Conservation (phyloP, 2,329 filamentous ascomycete genomes). For the Dothistroma pini region DNA sequence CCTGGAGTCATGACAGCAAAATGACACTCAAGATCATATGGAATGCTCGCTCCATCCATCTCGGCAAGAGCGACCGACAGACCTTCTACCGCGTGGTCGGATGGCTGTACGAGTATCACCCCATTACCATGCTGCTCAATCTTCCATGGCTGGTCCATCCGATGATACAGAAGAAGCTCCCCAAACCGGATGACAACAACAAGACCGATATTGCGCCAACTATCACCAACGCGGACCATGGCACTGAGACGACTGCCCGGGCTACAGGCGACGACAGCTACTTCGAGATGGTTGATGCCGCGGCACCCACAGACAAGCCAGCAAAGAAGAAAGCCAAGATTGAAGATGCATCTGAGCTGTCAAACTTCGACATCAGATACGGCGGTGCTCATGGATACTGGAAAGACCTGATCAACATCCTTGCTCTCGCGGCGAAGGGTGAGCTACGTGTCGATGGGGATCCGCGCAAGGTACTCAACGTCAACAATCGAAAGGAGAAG, state of each 20-base stretch:
- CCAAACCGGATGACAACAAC: constrained; percentile 25
- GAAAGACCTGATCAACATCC: constrained; percentile 59
- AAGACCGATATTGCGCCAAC: constrained; percentile 23
- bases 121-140: constrained; percentile 52
- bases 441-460: constrained; percentile 44
- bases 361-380: constrained; percentile 31
- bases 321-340: constrained; percentile 23
- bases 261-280: constrained; percentile 24
- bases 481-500: constrained; percentile 18
- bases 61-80: constrained; percentile 51
- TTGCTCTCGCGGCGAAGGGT: constrained; percentile 50
- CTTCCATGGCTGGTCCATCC: constrained; percentile 55
- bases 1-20: constrained; percentile 50
- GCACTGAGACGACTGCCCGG: constrained; percentile 40
- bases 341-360: constrained; percentile 12
- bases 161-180: constrained; percentile 53
- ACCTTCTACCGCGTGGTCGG: constrained; percentile 46
- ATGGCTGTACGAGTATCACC: constrained; percentile 56
- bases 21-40: constrained; percentile 58
- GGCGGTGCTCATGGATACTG: constrained; percentile 58
- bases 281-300: constrained; percentile 24
- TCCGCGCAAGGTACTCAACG: constrained; percentile 31
- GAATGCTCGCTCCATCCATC: constrained; percentile 58
- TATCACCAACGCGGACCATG: constrained; percentile 1
- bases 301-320: constrained; percentile 9